These are phyloP conservation scores for Coemansia sp. DNA, from an alignment of 192 early-diverging fungal species.

Conservation along the genomic window DNA sequence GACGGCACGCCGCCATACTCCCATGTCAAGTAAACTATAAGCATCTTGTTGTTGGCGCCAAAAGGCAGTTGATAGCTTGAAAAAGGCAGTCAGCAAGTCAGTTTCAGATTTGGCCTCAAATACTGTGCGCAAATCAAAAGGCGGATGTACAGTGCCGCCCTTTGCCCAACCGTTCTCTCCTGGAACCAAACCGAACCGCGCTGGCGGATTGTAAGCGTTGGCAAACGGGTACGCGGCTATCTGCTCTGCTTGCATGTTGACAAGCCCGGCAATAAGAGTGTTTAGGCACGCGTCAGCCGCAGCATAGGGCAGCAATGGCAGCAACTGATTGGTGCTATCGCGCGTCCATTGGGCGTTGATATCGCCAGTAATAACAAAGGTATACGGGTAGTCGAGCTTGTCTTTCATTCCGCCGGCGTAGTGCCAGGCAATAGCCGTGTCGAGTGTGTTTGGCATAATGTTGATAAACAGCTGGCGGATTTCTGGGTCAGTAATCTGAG, in stretches of 20 bases:
- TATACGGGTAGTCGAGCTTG: constrained; percentile 32
- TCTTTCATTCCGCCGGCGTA: constrained; percentile 11
- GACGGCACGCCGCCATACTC: constrained; percentile 50
- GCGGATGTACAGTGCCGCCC: constrained; percentile 52
- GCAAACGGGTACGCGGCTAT: constrained; percentile 54
- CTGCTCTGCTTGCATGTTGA: constrained; percentile 59
- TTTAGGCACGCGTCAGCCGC: constrained; percentile 29
- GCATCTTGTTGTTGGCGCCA: constrained; percentile 22
- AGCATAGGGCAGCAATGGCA: constrained; percentile 55
- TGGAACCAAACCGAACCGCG: constrained; percentile 27
- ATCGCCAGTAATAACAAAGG: constrained; percentile 72
- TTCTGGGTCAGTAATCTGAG: constrained; percentile 51
- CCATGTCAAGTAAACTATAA: constrained; percentile 21
- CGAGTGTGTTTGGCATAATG: constrained; percentile 66
- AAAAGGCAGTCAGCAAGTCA: constrained; percentile 63
- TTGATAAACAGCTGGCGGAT: constrained; percentile 60
- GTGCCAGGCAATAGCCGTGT: constrained; percentile 65
- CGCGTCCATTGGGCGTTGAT: constrained; percentile 73
- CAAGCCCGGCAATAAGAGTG: constrained; percentile 53
- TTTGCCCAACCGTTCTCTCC: constrained; percentile 28
- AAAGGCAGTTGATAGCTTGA: constrained; percentile 59
- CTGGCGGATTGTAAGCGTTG: constrained; percentile 62
- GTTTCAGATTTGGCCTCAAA: constrained; percentile 71
- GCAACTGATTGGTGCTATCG: constrained; percentile 66
- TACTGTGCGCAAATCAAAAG: constrained; percentile 31